Base-by-base conservation (phyloP, 1,139 yeast genomes). In the Candida sanyaensis region DNA sequence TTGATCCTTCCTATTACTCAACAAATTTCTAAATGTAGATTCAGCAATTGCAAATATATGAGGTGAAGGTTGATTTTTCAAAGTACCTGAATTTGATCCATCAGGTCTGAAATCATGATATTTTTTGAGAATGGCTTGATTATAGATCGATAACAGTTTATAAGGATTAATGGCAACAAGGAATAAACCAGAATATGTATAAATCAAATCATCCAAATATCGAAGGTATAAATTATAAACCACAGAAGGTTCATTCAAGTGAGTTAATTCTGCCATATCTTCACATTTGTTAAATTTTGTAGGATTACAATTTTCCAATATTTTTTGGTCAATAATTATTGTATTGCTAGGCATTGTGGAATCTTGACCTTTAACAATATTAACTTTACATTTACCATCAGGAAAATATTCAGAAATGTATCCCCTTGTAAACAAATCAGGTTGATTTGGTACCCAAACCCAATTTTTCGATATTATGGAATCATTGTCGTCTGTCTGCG, bases 121-220 rank as follows among this genome's bases (percentile, higher is more conserved):
- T 50, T 75, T 66, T 28, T 77, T 69, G 46, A 90, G 74, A 47
- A 78, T 75, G 41, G 80, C 81, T 21, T 72, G 69, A 49, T 81
- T 84, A 66, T 93, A 93, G 41, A 93, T 86, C n/a, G 87, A 83
- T 26, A 93, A 71, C 43, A 77, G 66, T 59, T 83, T 82, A 70
- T 95, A 95, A 0, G 99, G 99, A 61, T 95, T 95, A 49, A 95
- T 85, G 1, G 99, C 98, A 24, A 95, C 99, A 57, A 95, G 76
- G 60, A 95, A 95, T 8, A 95, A 78, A 6, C 99, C 99, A 3
- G 84, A 78, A 55, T 79, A 79, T 2, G 85, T 80, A 64, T 92
- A 92, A 50, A 95, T 92, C 62, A 81, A 65, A 62, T 90, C 96
- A 53, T 85, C 86, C 54, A 74, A 69, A 66, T 92, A 95, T 56